Evolutionary conservation across 2,329 filamentous ascomycete species (phyloP), one percentile per base, ranked within the genome.

Genomic region (Neocatenulostroma microsporum): DNA sequence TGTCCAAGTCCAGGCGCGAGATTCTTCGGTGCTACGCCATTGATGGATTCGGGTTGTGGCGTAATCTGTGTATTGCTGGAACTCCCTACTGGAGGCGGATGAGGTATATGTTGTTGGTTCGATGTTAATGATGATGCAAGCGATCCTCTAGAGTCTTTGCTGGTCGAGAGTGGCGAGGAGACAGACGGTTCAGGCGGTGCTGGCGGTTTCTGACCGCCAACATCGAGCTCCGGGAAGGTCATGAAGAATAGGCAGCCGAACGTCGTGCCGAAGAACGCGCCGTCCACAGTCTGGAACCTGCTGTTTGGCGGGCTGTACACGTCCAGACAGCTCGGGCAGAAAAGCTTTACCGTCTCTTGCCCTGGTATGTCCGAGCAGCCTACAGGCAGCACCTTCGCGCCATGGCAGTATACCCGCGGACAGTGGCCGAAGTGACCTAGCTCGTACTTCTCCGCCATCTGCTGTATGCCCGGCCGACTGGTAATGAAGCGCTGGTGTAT

Each of bases 401-500:
- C 82, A 53, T 87, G 83, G 72, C 91, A 98, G 64, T 89, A 80
- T 41, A 89, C 93, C 41, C 91, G 78, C n/a, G 91, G 91, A 61
- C 91, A 98, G 50, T 82, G 80, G 36, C 91, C 91, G 58, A 98
- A 98, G 67, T 98, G 89, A 44, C 88, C 84, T 32, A 94, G 74
- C 63, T 96, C 89, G 69, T 96, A 98, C 63, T 98, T 98, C 64
- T 98, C 91, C 45, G 88, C 86, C 91, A 98, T 98, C 61, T 95
- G 88, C 65, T 96, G 89, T 54, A 98, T 96, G 35, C 91, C 91
- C 2, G 85, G 86, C 41, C 91, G 77, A 17, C 88, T 95, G 56
- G 88, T 96, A 66, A 98, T 96, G 64, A 95, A 98, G 39, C 91
- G 83, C 63, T 96, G 91, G 66, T 98, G 91, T 62, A 98, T 98